A percentile compares a stretch with the other conserved stretches of the same genome.
Evolutionary conservation across 1,284 basidiomycete species (phyloP).

Genomic region (Tilletia horrida): DNA sequence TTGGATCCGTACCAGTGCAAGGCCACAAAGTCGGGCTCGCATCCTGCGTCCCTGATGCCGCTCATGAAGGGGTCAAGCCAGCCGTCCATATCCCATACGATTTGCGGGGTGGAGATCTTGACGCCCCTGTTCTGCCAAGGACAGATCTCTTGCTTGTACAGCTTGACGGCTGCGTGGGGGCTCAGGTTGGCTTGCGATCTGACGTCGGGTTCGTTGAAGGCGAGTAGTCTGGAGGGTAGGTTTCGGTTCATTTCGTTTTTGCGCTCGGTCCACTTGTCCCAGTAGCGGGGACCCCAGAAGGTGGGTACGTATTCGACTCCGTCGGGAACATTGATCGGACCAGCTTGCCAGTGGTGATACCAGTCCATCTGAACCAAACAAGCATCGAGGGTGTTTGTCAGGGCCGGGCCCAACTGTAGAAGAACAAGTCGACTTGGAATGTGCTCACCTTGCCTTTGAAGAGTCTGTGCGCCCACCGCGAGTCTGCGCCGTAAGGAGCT

Average conservation of each 20-base stretch:
- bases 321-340: conserved; percentile 30
- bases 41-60: conserved; percentile 34
- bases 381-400: not conserved
- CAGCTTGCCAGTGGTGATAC: conserved; percentile 53
- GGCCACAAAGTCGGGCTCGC: conserved; percentile 43
- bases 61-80: conserved; percentile 42
- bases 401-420: too few species aligned
- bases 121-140: conserved; percentile 40
- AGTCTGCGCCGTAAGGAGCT: conserved; percentile 3
- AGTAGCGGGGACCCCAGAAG: conserved; percentile 45
- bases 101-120: conserved; percentile 40
- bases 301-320: conserved; percentile 47
- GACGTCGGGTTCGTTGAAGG: conserved; percentile 50
- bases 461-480: conserved; percentile 1
- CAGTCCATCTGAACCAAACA: conserved; percentile 31
- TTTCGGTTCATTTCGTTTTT: conserved; percentile 34
- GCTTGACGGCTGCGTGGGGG: conserved; percentile 30
- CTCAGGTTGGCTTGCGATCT: conserved; percentile 42
- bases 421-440: too few species aligned
- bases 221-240: conserved; percentile 33
- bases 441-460: conserved; percentile 1
- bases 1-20: conserved; percentile 49
- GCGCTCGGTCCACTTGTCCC: conserved; percentile 35
- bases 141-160: conserved; percentile 40
- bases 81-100: conserved; percentile 29